A percentile compares a stretch with the other conserved stretches of the same genome.
These are phyloP conservation scores for Colletotrichum nymphaeae DNA, from an alignment of 2,329 filamentous ascomycete genomes.

Conservation along the genomic window DNA sequence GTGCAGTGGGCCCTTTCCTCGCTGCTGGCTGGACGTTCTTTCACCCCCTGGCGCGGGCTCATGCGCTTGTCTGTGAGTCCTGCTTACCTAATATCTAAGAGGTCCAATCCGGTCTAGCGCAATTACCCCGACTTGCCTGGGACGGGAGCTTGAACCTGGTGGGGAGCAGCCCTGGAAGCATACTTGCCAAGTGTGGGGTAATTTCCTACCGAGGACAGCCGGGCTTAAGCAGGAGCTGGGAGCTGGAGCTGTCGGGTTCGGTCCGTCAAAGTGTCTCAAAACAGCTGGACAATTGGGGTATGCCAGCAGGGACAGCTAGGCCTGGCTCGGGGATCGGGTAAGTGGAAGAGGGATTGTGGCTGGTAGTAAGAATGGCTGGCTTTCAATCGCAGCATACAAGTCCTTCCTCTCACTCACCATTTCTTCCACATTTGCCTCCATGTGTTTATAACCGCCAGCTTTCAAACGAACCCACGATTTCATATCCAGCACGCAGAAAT, in stretches of 20 bases:
- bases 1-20: constrained; percentile 13
- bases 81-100: background rate
- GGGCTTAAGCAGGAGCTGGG: background rate
- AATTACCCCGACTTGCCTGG: constrained; percentile 17
- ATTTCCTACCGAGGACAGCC: constrained; percentile 15
- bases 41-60: background rate
- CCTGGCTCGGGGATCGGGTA: background rate
- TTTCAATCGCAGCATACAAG: background rate
- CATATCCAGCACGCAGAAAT: constrained; percentile 2
- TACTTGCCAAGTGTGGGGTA: constrained; percentile 34
- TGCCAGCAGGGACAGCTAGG: constrained; percentile 5
- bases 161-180: background rate
- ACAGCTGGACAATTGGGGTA: constrained; percentile 8
- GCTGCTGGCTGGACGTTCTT: background rate
- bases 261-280: constrained; percentile 13
- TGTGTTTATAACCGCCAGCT: background rate
- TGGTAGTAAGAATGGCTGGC: background rate
- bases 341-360: background rate
- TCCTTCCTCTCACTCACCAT: background rate
- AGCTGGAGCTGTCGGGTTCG: constrained; percentile 7
- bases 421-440: constrained; percentile 7
- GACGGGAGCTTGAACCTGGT: background rate
- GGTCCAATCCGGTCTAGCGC: background rate
- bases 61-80: background rate
- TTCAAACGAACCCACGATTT: background rate